Percentiles rank a stretch among this genome's conserved stretches.
Evolutionary conservation across 345 rosid genomes (phyloP).

Genomic region (Euphorbia peplus): DNA sequence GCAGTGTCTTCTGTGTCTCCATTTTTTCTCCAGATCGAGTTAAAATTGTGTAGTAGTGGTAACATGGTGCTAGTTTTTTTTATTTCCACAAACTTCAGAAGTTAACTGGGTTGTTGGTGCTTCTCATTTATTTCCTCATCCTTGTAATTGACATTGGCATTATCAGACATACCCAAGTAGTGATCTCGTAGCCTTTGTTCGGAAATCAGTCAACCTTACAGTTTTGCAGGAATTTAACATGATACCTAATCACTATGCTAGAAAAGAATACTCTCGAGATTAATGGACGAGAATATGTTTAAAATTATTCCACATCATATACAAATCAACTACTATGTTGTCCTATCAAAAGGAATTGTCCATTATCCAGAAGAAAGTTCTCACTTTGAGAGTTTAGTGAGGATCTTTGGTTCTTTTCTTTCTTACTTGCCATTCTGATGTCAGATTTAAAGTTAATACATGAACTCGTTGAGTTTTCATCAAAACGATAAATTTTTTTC

Average conservation of each 20-base stretch:
- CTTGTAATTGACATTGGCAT: background rate
- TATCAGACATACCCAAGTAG: no score
- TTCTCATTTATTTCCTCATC: background rate
- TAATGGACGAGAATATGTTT: no score
- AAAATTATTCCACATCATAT: no score
- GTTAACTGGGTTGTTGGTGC: background rate
- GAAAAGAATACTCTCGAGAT: no score
- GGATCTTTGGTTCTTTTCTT: background rate
- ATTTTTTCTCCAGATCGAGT: background rate
- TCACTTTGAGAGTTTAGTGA: background rate
- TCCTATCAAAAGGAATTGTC: background rate
- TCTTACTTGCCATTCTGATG: background rate
- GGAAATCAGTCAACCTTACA: background rate
- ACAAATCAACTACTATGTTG: background rate
- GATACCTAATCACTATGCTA: background rate
- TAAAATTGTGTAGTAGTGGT: background rate
- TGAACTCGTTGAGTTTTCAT: background rate
- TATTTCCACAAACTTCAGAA: constrained; percentile 6
- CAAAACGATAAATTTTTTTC: no score
- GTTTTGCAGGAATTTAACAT: background rate
- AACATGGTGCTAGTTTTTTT: background rate
- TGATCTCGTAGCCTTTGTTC: no score
- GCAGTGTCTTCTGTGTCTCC: constrained; percentile 3
- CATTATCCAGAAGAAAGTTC: background rate
- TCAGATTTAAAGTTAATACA: background rate